phyloP scores from a whole-genome alignment of 805 yeast genomes.

The Dipodascus geniculatus region DNA sequence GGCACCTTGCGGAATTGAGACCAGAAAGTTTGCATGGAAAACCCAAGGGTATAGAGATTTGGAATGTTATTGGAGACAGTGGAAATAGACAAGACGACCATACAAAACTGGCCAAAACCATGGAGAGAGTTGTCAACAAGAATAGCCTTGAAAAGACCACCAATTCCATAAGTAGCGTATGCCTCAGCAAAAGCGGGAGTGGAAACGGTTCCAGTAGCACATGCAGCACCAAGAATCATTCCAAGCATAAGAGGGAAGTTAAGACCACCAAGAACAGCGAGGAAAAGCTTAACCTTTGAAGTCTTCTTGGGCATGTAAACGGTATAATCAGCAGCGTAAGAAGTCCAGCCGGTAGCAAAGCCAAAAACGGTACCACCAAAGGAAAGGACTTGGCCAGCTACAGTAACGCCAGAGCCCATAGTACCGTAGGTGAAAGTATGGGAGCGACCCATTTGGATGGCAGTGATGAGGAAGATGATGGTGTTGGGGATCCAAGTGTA shows the following conservation, averaged over 20 bases:
- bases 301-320: slow-evolving; percentile 69
- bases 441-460: slow-evolving; percentile 61
- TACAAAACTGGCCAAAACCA: slow-evolving; percentile 82
- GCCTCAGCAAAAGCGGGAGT: slow-evolving; percentile 34
- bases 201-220: slow-evolving; percentile 53
- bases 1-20: slow-evolving; percentile 64
- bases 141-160: slow-evolving; percentile 76
- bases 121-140: slow-evolving; percentile 70
- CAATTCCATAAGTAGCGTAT: slow-evolving; percentile 46
- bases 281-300: slow-evolving; percentile 47
- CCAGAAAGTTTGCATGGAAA: slow-evolving; percentile 80
- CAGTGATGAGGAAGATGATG: slow-evolving; percentile 61
- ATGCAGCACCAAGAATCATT: slow-evolving; percentile 77
- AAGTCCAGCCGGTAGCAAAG: slow-evolving; percentile 90
- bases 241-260: slow-evolving; percentile 59
- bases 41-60: slow-evolving; percentile 83
- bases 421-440: slow-evolving; percentile 48
- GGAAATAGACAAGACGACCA: slow-evolving; percentile 77
- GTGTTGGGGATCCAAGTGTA: slow-evolving; percentile 82
- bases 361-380: slow-evolving; percentile 80
- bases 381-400: slow-evolving; percentile 67
- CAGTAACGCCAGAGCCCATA: slow-evolving; percentile 47
- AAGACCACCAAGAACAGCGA: slow-evolving; percentile 53
- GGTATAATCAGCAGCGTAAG: slow-evolving; percentile 87
- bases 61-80: slow-evolving; percentile 89